Percentiles rank a stretch among this genome's conserved stretches.
Evolutionary conservation across 306 rosid species (phyloP).

Genomic region (Medicago truncatula): MtrunA17r5.0-ANR NC_053042.1:2162501-2163000

Average conservation of each 20-base stretch:
- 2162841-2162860: conserved; percentile 49
- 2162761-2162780: conserved; percentile 53
- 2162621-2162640: no score
- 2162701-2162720: conserved; percentile 33
- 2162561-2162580: no score
- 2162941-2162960: not conserved
- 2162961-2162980: conserved; percentile 34
- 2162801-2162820: conserved; percentile 38
- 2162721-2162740: conserved; percentile 49
- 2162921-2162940: conserved; percentile 2
- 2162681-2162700: not conserved
- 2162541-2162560: no score
- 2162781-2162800: conserved; percentile 35
- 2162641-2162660: no score
- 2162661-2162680: no score
- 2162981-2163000: conserved; percentile 38
- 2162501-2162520: no score
- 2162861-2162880: conserved; percentile 45
- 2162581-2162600: no score
- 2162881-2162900: conserved; percentile 29
- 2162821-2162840: conserved; percentile 46
- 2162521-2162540: no score
- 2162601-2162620: no score
- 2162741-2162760: conserved; percentile 44
- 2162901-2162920: conserved; percentile 22